Conservation (phyloP, 805 yeast genomes). For the Danielia oregonensis region DNA sequence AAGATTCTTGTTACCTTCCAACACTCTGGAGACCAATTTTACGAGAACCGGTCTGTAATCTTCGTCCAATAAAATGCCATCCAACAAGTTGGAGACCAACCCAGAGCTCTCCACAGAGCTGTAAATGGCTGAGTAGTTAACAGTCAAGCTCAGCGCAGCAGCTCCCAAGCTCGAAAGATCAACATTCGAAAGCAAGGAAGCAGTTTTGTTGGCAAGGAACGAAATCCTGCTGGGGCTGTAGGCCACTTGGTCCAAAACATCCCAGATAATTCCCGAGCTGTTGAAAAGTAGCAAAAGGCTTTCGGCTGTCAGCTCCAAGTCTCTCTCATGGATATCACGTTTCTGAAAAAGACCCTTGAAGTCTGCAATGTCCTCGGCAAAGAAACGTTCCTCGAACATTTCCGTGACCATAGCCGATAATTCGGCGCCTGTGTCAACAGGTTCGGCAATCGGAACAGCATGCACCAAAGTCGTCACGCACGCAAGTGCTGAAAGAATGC, state of each 20-base stretch:
- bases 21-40: conserved; percentile 27
- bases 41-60: conserved; percentile 30
- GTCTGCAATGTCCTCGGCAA: conserved; percentile 11
- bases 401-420: conserved; percentile 4
- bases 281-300: conserved; percentile 24
- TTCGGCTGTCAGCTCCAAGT: conserved; percentile 20
- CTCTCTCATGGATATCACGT: too few relatives aligned
- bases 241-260: conserved; percentile 33
- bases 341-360: conserved; percentile 7
- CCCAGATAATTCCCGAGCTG: conserved; percentile 30
- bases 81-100: conserved; percentile 27
- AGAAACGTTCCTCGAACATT: conserved; percentile 5
- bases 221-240: conserved; percentile 25
- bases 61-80: conserved; percentile 36
- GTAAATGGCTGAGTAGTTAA: conserved; percentile 19
- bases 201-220: conserved; percentile 31
- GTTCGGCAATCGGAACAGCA: conserved; percentile 21
- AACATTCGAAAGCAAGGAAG: conserved; percentile 14
- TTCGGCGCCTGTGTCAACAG: conserved; percentile 6
- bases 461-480: conserved; percentile 8
- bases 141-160: conserved; percentile 14
- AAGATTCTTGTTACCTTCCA: conserved; percentile 27
- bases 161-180: conserved; percentile 8
- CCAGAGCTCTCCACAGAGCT: conserved; percentile 31
- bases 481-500: background rate